Evolutionary conservation across 352 stramenopile genomes (phyloP), one percentile per base, ranked within the genome.

Genomic region (Phytophthora pisi): DNA sequence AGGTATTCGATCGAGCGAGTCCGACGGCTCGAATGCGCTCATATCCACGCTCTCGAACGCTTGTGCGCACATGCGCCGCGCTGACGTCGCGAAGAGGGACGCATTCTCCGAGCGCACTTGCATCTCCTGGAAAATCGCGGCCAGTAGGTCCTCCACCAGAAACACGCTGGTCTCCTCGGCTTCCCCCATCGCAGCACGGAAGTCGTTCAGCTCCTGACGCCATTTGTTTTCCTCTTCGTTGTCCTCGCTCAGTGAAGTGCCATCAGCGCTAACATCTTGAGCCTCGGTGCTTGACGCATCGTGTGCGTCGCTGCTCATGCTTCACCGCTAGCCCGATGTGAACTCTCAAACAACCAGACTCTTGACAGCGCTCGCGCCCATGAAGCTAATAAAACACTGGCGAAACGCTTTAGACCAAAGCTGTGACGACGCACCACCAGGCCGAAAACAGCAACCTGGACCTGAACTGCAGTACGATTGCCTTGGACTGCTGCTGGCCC

Each of bases 51-150:
- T 50, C 30, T 72, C 66, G 15, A 84, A 81, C 42, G 63, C 56
- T 57, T 74, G 53, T 0, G 34, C 16, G 8, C 61, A 77, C 53
- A 76, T 57, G 26, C 70, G 61, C 6, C 26, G 53, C 6, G 66
- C 54, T 2, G 76, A 63, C 5, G 43, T n/a, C 16, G 52, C 20
- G 53, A 88, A 75, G 4, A 73, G 53, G 0, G 43, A 36, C 20
- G 53, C 45, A 56, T 77, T 88, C 38, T 84, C 67, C 3, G 70
- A 49, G 6, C 57, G 56, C 20, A 82, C 70, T 42, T 77, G 70
- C 75, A 86, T 83, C 42, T 84, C 70, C 24, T 74, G 26, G 15
- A 88, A 88, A 30, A 88, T 77, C n/a, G 70, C 73, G 20, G 70
- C 57, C 11, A 84, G 34, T 5, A 81, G 45, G 28, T 83, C 79